Evolutionary conservation across 1,284 basidiomycete genomes (phyloP).

Genomic region (Mixia osmundae): DNA sequence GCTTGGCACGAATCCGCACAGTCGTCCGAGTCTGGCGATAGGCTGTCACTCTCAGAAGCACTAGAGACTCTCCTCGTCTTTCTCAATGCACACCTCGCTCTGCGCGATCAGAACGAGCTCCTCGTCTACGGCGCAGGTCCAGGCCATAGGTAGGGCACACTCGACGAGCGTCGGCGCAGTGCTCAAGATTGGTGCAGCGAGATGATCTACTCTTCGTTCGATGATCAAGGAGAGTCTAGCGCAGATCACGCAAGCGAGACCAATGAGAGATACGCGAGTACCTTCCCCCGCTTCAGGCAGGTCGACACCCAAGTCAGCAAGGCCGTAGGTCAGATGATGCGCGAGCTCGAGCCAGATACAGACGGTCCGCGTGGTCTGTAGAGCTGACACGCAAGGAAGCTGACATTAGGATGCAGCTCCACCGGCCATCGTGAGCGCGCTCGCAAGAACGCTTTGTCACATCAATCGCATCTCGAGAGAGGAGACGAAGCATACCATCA

Average conservation of each 20-base stretch:
- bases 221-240: constrained; percentile 14
- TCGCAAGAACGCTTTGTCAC: constrained; percentile 73
- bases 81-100: constrained; percentile 73
- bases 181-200: constrained; percentile 26
- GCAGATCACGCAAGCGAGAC: not conserved
- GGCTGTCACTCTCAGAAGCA: constrained; percentile 15
- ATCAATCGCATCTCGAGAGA: constrained; percentile 47
- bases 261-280: constrained; percentile 38
- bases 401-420: constrained; percentile 18
- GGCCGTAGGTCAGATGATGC: constrained; percentile 38
- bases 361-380: constrained; percentile 17
- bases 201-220: constrained; percentile 45
- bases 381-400: not conserved
- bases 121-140: constrained; percentile 75
- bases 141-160: constrained; percentile 36
- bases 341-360: constrained; percentile 33
- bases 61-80: constrained; percentile 46
- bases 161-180: not conserved
- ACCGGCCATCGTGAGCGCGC: constrained; percentile 54
- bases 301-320: constrained; percentile 37
- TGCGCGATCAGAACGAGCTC: constrained; percentile 71
- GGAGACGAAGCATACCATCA: constrained; percentile 22
- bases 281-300: constrained; percentile 47
- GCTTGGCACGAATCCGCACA: no score
- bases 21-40: no score